These are phyloP conservation scores for Magnusiomyces suaveolens DNA, from an alignment of 1,139 yeast species.

Conservation along the genomic window DNA sequence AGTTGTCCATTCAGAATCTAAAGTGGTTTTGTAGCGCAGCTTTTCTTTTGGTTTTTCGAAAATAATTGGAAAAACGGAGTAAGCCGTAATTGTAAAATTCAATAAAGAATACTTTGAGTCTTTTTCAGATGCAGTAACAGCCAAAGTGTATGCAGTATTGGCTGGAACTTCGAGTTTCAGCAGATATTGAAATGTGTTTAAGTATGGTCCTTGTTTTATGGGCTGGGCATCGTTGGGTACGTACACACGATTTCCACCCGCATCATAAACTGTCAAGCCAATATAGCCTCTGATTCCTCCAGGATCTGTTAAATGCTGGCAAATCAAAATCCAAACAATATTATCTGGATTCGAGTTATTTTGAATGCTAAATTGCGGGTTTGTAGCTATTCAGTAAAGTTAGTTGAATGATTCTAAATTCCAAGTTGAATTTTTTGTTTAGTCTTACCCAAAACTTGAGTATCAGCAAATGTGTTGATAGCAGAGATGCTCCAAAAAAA, in stretches of 20 bases:
- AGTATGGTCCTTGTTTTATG: slow-evolving; percentile 21
- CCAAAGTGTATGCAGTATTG: slow-evolving; percentile 19
- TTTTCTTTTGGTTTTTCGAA: slow-evolving; percentile 31
- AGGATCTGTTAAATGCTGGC: slow-evolving; percentile 20
- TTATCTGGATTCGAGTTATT: slow-evolving; percentile 32
- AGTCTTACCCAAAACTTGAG: slow-evolving; percentile 7
- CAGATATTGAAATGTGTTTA: slow-evolving; percentile 26
- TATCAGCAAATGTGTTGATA: slow-evolving; percentile 5
- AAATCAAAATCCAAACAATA: slow-evolving; percentile 46
- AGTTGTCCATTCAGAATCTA: slow-evolving; percentile 43
- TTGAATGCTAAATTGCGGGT: slow-evolving; percentile 42
- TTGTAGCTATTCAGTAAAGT: slow-evolving; percentile 9
- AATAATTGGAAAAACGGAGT: slow-evolving; percentile 28
- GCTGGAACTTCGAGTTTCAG: slow-evolving; percentile 24
- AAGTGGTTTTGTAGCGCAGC: slow-evolving; percentile 22
- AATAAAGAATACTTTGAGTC: slow-evolving; percentile 19
- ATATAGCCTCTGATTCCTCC: slow-evolving; percentile 18
- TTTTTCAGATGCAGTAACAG: slow-evolving; percentile 30
- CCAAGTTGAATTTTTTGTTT: slow-evolving; percentile 24
- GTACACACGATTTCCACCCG: slow-evolving; percentile 16
- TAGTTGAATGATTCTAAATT: background rate
- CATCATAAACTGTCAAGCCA: slow-evolving; percentile 21
- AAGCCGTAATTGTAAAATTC: slow-evolving; percentile 35
- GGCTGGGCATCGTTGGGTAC: slow-evolving; percentile 17
- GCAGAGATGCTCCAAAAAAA: slow-evolving; percentile 29